Percentiles rank a stretch among this genome's conserved stretches.
These are phyloP conservation scores for Coemansia sp. DNA, from an alignment of 192 early-diverging fungal species.

Conservation along the genomic window DNA sequence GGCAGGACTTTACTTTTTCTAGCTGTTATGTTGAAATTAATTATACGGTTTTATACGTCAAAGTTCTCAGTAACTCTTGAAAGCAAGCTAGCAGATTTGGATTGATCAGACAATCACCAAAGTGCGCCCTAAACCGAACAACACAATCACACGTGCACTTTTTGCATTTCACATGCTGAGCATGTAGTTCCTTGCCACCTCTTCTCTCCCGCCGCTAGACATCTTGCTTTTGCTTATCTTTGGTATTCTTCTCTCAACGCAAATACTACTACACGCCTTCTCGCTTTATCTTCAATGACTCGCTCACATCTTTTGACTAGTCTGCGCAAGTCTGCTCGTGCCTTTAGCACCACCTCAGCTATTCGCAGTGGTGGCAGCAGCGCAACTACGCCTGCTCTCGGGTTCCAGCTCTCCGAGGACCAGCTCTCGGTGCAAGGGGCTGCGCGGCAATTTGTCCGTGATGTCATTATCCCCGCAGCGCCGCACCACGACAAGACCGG, in stretches of 20 bases:
- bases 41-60: not conserved
- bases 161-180: not conserved
- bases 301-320: conserved; percentile 23
- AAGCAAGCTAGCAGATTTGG: not conserved
- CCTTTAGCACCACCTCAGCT: conserved; percentile 33
- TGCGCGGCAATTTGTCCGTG: conserved; percentile 84
- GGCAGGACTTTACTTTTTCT: not conserved
- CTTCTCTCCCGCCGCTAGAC: not conserved
- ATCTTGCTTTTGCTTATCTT: not conserved
- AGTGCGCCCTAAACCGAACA: not conserved
- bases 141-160: not conserved
- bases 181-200: not conserved
- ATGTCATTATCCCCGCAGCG: conserved; percentile 89
- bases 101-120: not conserved
- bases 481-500: conserved; percentile 93
- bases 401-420: conserved; percentile 79
- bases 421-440: conserved; percentile 87
- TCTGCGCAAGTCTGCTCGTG: conserved; percentile 36
- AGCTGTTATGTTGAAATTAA: not conserved
- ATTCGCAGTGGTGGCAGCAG: conserved; percentile 20
- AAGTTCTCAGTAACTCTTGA: not conserved
- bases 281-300: conserved; percentile 26
- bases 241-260: not conserved
- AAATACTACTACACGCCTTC: not conserved
- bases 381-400: conserved; percentile 22